Conservation (phyloP, 208 protist species). For the Lotmaria passim region DNA sequence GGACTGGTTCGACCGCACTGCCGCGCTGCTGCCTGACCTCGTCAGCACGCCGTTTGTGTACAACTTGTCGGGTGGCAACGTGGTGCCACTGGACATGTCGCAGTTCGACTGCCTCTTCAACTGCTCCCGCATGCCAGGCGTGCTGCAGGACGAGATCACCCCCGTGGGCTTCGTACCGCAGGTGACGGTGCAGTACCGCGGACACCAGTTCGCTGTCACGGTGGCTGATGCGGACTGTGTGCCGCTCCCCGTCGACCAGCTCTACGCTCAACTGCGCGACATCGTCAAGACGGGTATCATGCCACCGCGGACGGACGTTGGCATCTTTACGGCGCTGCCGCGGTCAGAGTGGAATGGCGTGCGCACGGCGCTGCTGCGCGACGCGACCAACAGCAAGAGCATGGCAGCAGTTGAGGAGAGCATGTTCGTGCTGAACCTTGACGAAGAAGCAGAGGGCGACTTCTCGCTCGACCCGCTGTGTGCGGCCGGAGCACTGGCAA, state of each 20-base stretch:
- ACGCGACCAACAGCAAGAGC: constrained; percentile 56
- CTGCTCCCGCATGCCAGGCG: constrained; percentile 74
- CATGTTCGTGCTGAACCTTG: constrained; percentile 85
- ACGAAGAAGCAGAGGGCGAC: constrained; percentile 58
- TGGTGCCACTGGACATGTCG: constrained; percentile 83
- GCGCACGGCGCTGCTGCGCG: constrained; percentile 58
- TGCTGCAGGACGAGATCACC: constrained; percentile 81
- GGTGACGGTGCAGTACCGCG: constrained; percentile 78
- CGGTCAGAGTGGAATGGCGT: constrained; percentile 70
- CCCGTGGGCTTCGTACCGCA: constrained; percentile 67
- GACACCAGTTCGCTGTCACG: constrained; percentile 74
- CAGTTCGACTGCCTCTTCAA: constrained; percentile 87
- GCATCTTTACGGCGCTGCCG: constrained; percentile 67
- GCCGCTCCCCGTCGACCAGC: constrained; percentile 69
- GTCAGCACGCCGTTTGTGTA: constrained; percentile 60
- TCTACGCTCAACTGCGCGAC: constrained; percentile 77
- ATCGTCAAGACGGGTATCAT: constrained; percentile 54
- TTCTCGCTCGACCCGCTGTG: constrained; percentile 41
- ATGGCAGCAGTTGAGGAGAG: constrained; percentile 78
- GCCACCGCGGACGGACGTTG: constrained; percentile 51
- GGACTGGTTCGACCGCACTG: constrained; percentile 86
- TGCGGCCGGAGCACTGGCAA: constrained; percentile 32
- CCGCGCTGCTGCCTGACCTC: constrained; percentile 63
- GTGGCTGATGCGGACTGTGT: constrained; percentile 75
- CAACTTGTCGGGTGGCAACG: constrained; percentile 51